phyloP scores from a whole-genome alignment of 257 asterid species.

The Solanum etuberosum region DNA sequence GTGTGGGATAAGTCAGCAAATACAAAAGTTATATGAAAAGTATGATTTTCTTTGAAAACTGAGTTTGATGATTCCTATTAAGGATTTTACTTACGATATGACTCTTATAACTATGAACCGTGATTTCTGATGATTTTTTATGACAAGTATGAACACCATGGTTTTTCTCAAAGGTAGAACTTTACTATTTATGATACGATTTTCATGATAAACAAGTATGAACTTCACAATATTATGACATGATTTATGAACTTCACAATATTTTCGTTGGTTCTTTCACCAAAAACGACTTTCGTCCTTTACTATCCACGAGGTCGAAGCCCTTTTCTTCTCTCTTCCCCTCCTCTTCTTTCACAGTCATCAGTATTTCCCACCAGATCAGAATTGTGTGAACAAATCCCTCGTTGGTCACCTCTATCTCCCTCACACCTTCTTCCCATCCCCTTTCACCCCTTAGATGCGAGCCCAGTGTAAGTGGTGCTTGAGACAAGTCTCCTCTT shows the following conservation, averaged over 20 bases:
- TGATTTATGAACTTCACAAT: not conserved
- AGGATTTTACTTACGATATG: not conserved
- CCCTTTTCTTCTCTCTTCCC: too few relatives aligned
- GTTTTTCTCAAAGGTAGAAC: not conserved
- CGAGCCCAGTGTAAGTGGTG: too few relatives aligned
- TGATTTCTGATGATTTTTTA: not conserved
- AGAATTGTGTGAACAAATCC: too few relatives aligned
- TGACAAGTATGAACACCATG: not conserved
- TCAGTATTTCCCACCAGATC: too few relatives aligned
- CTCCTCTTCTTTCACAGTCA: too few relatives aligned
- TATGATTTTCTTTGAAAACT: not conserved
- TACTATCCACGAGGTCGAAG: too few relatives aligned
- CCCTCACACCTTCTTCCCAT: too few relatives aligned
- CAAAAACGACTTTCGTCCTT: not conserved
- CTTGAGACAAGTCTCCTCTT: too few relatives aligned
- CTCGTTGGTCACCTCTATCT: too few relatives aligned
- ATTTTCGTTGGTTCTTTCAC: not conserved
- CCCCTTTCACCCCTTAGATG: too few relatives aligned
- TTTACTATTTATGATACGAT: not conserved
- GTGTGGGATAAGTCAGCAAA: not conserved
- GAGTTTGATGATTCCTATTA: too few relatives aligned
- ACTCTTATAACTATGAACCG: not conserved
- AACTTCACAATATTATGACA: not conserved
- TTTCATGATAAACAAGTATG: not conserved
- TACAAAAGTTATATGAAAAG: not conserved